Conservation (phyloP, 495 filamentous ascomycete species). For the Neurospora sp. region DNA sequence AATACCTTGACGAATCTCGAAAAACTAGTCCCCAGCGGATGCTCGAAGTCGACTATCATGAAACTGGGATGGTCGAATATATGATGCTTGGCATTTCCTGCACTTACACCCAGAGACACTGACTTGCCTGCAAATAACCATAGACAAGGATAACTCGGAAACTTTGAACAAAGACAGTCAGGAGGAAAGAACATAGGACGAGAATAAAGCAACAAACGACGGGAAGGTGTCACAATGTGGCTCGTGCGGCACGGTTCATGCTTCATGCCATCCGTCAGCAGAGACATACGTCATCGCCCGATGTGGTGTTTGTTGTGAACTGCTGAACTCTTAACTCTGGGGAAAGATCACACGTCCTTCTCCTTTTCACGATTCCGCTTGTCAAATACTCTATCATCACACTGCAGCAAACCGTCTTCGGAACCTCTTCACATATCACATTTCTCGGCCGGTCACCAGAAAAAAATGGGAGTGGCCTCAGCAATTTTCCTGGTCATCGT, state of each 20-base stretch:
- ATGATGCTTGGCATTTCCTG: neutral
- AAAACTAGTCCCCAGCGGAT: neutral
- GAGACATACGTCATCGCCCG: neutral
- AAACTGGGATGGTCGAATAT: neutral
- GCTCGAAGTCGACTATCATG: neutral
- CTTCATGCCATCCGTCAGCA: neutral
- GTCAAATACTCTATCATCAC: neutral
- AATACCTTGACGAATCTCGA: neutral
- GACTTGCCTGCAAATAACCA: neutral
- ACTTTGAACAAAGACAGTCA: neutral
- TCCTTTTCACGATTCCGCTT: neutral
- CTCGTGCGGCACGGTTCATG: neutral
- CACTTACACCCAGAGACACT: neutral
- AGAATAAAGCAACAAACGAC: neutral
- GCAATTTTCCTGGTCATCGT: slow-evolving; percentile 46
- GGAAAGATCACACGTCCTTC: neutral
- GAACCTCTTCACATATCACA: neutral
- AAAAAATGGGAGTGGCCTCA: slow-evolving; percentile 43
- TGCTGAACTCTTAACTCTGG: neutral
- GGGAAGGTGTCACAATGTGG: neutral
- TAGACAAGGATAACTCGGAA: neutral
- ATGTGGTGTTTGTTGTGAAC: slow-evolving; percentile 2
- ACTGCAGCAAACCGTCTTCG: neutral
- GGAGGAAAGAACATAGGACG: neutral
- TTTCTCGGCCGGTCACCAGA: neutral